phyloP scores from a whole-genome alignment of 495 filamentous ascomycete species.

The Polyplosphaeria fusca region DNA sequence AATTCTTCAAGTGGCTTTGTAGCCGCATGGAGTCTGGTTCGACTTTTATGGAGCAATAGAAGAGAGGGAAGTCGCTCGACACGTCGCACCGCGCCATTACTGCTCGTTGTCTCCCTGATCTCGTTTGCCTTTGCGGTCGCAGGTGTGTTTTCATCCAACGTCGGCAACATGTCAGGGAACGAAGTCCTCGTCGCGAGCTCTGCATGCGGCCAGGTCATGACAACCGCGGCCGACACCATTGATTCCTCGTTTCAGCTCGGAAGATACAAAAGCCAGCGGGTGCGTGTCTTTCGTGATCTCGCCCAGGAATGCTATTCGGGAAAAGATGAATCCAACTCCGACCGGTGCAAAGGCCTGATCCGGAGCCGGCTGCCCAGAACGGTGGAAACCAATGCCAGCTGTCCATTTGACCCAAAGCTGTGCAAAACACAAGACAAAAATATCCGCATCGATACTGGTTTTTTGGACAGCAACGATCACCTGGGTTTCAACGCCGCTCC shows the following conservation, averaged over 20 bases:
- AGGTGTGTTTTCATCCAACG: neutral
- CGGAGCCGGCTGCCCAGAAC: neutral
- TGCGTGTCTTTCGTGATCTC: neutral
- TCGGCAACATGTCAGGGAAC: neutral
- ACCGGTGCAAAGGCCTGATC: neutral
- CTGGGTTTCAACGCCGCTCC: constrained; percentile 22
- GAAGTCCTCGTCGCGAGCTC: neutral
- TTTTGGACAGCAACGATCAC: constrained; percentile 9
- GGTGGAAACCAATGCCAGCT: neutral
- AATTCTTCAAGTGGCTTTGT: neutral
- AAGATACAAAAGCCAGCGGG: neutral
- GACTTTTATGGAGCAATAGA: neutral
- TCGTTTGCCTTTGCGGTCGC: neutral
- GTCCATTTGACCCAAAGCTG: constrained; percentile 9
- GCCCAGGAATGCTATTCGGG: neutral
- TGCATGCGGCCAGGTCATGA: neutral
- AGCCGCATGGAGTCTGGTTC: neutral
- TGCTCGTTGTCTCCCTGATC: neutral
- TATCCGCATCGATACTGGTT: constrained; percentile 13
- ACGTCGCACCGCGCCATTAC: neutral
- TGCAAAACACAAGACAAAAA: neutral
- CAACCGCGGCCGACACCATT: neutral
- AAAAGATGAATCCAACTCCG: neutral
- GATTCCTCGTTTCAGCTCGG: neutral
- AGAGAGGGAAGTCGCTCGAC: neutral